Percentiles rank a stretch among this genome's conserved stretches.
phyloP scores from a whole-genome alignment of 768 basidiomycete species.

The Dictyophora rubrovolvata region DNA sequence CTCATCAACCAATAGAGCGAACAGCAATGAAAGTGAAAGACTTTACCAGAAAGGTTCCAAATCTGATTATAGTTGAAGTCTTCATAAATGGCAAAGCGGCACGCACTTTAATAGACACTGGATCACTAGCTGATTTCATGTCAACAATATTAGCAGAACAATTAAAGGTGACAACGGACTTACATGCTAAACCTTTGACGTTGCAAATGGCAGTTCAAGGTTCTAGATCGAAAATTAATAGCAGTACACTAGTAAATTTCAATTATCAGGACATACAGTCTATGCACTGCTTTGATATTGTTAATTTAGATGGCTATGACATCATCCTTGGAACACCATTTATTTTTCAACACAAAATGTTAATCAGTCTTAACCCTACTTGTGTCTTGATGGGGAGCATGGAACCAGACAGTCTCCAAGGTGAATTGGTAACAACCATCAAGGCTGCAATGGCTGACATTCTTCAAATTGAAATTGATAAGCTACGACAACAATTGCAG shows the following conservation, averaged over 20 bases:
- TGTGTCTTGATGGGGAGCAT: not conserved
- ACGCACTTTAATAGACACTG: slow-evolving; percentile 11
- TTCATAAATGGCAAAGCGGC: slow-evolving; percentile 9
- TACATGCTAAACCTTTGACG: slow-evolving; percentile 23
- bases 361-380: not conserved
- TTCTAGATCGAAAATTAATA: slow-evolving; percentile 29
- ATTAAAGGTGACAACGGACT: slow-evolving; percentile 17
- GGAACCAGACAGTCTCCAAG: slow-evolving; percentile 3
- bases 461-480: slow-evolving; percentile 8
- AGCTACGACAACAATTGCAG: slow-evolving; percentile 12
- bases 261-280: slow-evolving; percentile 27
- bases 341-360: not conserved
- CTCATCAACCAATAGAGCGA: not conserved
- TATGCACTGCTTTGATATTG: slow-evolving; percentile 24
- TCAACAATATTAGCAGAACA: slow-evolving; percentile 17
- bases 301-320: slow-evolving; percentile 30
- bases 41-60: not conserved
- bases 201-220: slow-evolving; percentile 33
- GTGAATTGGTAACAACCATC: slow-evolving; percentile 7
- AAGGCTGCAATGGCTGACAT: slow-evolving; percentile 13
- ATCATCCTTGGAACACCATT: slow-evolving; percentile 25
- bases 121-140: slow-evolving; percentile 15
- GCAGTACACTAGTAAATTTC: slow-evolving; percentile 16
- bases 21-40: not conserved
- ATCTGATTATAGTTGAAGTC: not conserved